Evolutionary conservation across 2,329 filamentous ascomycete genomes (phyloP), one percentile per base, ranked within the genome.

Genomic region (Diplodia intermedia): DNA sequence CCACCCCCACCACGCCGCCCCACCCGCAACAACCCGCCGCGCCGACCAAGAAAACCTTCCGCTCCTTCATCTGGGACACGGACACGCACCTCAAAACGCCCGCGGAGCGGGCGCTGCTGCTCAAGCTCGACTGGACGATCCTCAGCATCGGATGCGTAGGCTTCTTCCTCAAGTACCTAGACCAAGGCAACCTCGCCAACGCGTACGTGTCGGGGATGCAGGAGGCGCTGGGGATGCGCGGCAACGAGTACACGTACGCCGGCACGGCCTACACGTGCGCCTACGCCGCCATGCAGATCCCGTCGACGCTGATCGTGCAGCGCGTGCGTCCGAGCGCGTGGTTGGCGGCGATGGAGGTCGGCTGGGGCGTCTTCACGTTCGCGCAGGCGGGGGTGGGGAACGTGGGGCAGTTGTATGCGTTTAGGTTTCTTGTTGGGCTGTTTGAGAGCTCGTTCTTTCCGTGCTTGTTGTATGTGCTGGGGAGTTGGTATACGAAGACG

Each of bases 401-500:
- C 36, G 8, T 6, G 36, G 3, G 0, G 23, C 18, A 52, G 60
- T 29, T 63, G 29, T 71, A 69, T 38, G 77, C 72, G 7, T 75
- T 79, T 26, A 75, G 80, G 1, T 81, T 81, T 72, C 74, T 80
- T 57, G 71, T 79, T 2, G 79, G 79, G 1, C 61, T 71, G 36
- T 66, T 72, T 9, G 76, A 79, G 68, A 71, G 73, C 1, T 77
- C 72, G 43, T 77, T 75, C 9, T 79, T 78, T 60, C 69, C 73
- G 2, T 78, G 78, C 1, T 76, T 75, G 7, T 77, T 79, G 49
- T 80, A 78, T 61, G 77, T 82, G 18, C 71, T 82, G 0, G 77
- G 79, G 1, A 79, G 77, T 12, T 83, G 80, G 81, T 83, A 82
- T 63, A 82, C 79, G 0, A 77, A 79, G 68, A 73, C 71, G 49